Base-by-base conservation (phyloP, 208 protist genomes). In the Naegleria fowleri region DNA sequence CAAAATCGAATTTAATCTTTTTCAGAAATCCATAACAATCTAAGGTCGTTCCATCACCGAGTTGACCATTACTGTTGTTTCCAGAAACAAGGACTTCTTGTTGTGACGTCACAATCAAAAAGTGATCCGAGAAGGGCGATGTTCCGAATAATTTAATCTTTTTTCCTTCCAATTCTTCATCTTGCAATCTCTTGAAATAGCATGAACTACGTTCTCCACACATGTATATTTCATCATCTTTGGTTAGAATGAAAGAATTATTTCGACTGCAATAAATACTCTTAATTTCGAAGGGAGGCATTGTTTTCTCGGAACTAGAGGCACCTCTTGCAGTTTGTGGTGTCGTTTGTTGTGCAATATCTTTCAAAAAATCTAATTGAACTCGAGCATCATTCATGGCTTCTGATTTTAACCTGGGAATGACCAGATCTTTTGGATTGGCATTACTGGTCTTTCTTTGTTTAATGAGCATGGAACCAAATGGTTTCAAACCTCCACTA, bases 31-130 rank as follows among this genome's bases (percentile, higher is more conserved):
- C 67, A 36, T 79, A 79, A 36, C 67, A 79, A 79, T 79, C 67
- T 33, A 79, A 79, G 19, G 67, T 79, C 5, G 67, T 79, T 79
- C 67, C 67, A 79, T 79, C 67, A 4, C 67, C 67, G 0, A 79
- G 25, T 36, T 79, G 67, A 79, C 67, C 67, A 79, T 79, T 79
- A 36, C 67, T 79, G n/a, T 79, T 79, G 36, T 79, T 79, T 36
- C 67, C 67, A 36, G 25, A 36, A 11, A 79, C 67, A 36, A 79
- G n/a, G 36, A 79, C 16, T n/a, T 79, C 67, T 13, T 79, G 16
- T 36, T 79, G 16, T 79, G 67, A 36, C 7, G 67, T 79, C 1
- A 79, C 67, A 36, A 79, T 79, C 25, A 79, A 9, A 33, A 79
- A 79, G 25, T 79, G 67, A 79, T 79, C 67, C n/a, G 67, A 25